Conservation (phyloP, 2,329 filamentous ascomycete species). For the Zarea fungicola region DNA sequence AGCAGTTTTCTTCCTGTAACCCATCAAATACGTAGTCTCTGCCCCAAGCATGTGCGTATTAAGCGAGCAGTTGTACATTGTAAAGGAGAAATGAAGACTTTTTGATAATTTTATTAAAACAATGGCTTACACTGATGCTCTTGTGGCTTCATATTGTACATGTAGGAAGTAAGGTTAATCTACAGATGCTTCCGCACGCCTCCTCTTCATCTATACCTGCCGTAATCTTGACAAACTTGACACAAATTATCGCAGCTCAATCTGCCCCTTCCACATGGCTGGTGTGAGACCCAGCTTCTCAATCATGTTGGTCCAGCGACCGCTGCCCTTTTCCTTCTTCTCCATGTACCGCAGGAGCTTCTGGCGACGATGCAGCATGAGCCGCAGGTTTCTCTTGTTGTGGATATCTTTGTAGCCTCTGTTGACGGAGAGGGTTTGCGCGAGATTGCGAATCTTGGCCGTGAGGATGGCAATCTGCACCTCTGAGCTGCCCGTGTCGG, state of each 20-base stretch:
- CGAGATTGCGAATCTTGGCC: slow-evolving; percentile 81
- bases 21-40: too few relatives aligned
- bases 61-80: background rate
- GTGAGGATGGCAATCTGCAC: slow-evolving; percentile 97
- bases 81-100: background rate
- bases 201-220: slow-evolving; percentile 2
- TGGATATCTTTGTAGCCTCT: slow-evolving; percentile 79
- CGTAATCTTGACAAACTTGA: slow-evolving; percentile 19
- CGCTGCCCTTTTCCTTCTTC: slow-evolving; percentile 83
- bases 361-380: slow-evolving; percentile 84
- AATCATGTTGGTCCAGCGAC: slow-evolving; percentile 82
- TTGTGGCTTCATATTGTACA: slow-evolving; percentile 42
- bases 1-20: too few relatives aligned
- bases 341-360: slow-evolving; percentile 84
- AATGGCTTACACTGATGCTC: slow-evolving; percentile 10
- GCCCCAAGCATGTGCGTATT: too few relatives aligned
- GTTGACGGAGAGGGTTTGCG: slow-evolving; percentile 62
- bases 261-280: slow-evolving; percentile 87
- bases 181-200: slow-evolving; percentile 28
- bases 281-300: slow-evolving; percentile 79
- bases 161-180: slow-evolving; percentile 39
- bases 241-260: slow-evolving; percentile 37
- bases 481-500: slow-evolving; percentile 90
- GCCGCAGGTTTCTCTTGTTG: slow-evolving; percentile 83
- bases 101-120: slow-evolving; percentile 6